Conservation (phyloP, 228 moss, liverwort and hornwort species). For the Sphagnum magellanicum region DNA sequence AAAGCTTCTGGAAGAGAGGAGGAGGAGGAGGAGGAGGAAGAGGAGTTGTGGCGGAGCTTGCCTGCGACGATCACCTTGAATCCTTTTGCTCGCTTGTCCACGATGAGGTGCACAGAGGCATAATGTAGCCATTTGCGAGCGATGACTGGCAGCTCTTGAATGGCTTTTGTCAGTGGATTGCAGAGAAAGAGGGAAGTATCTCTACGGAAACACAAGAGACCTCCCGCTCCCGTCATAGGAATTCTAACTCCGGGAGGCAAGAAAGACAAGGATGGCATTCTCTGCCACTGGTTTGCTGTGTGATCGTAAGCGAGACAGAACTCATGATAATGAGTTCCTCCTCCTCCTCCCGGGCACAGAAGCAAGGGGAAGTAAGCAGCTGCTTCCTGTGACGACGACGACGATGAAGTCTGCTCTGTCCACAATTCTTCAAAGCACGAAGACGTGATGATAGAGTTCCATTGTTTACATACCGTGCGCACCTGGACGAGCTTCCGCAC, state of each 20-base stretch:
- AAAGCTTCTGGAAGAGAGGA: slow-evolving; percentile 27
- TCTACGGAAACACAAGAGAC: slow-evolving; percentile 39
- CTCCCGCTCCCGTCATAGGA: slow-evolving; percentile 38
- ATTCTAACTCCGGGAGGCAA: slow-evolving; percentile 28
- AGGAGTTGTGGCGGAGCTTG: slow-evolving; percentile 38
- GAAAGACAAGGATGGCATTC: slow-evolving; percentile 37
- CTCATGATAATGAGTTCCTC: slow-evolving; percentile 23
- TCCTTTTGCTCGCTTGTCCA: slow-evolving; percentile 13
- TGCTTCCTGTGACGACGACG: background rate
- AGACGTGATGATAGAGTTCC: slow-evolving; percentile 19
- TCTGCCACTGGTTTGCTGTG: slow-evolving; percentile 25
- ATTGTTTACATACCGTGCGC: slow-evolving; percentile 43
- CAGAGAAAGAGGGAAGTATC: slow-evolving; percentile 31
- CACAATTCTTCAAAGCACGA: slow-evolving; percentile 17
- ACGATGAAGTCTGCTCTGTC: background rate
- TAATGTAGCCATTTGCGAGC: slow-evolving; percentile 43
- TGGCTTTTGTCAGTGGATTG: slow-evolving; percentile 30
- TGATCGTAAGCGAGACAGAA: slow-evolving; percentile 39
- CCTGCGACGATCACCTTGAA: slow-evolving; percentile 51
- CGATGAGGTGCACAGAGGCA: slow-evolving; percentile 41
- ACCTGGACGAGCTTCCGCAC: slow-evolving; percentile 26
- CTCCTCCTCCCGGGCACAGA: slow-evolving; percentile 25
- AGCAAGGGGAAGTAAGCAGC: slow-evolving; percentile 36
- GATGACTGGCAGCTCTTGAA: slow-evolving; percentile 36
- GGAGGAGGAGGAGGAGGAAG: no score